Evolutionary conservation across 164 flowering plant genomes (phyloP).

Genomic region (Dillenia turbinata): DNA sequence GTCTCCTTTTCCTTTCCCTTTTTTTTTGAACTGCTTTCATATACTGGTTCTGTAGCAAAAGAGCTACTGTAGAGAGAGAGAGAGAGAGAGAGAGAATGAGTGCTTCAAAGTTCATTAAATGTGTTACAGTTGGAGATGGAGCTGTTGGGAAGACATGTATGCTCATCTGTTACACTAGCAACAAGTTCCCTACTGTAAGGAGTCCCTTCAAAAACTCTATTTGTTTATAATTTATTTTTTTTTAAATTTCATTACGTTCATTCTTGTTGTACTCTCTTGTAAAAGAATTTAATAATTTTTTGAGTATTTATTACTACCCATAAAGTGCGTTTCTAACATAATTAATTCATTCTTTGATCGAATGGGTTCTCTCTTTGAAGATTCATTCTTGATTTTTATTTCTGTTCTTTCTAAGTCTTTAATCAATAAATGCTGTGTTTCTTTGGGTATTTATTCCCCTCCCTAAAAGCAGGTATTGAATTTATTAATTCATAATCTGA

Average conservation of each 20-base stretch:
- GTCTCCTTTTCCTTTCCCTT: slow-evolving; percentile 3
- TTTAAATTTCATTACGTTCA: not conserved
- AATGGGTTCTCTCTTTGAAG: too few species aligned
- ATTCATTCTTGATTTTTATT: too few species aligned
- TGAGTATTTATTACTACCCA: too few species aligned
- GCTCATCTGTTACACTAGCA: slow-evolving; percentile 97
- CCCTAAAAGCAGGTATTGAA: too few species aligned
- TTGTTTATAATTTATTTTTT: not conserved
- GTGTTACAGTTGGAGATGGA: slow-evolving; percentile 99
- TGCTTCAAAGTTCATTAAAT: slow-evolving; percentile 94
- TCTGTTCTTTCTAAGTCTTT: too few species aligned
- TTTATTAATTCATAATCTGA: too few species aligned
- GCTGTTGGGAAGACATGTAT: slow-evolving; percentile 97
- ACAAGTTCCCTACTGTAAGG: slow-evolving; percentile 95
- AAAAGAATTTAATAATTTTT: too few species aligned
- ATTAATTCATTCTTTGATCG: too few species aligned
- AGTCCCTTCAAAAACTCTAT: slow-evolving; percentile 5
- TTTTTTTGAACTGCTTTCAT: not conserved
- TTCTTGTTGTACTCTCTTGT: slow-evolving; percentile 3
- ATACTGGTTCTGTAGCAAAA: slow-evolving; percentile 3
- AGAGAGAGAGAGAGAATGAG: slow-evolving; percentile 43
- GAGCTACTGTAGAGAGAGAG: slow-evolving; percentile 4
- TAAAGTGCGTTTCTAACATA: too few species aligned
- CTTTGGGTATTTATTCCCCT: too few species aligned
- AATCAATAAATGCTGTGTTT: too few species aligned